A percentile compares a stretch with the other conserved stretches of the same genome.
Evolutionary conservation across 2,329 filamentous ascomycete genomes (phyloP).

Genomic region (Colletotrichum viniferum): DNA sequence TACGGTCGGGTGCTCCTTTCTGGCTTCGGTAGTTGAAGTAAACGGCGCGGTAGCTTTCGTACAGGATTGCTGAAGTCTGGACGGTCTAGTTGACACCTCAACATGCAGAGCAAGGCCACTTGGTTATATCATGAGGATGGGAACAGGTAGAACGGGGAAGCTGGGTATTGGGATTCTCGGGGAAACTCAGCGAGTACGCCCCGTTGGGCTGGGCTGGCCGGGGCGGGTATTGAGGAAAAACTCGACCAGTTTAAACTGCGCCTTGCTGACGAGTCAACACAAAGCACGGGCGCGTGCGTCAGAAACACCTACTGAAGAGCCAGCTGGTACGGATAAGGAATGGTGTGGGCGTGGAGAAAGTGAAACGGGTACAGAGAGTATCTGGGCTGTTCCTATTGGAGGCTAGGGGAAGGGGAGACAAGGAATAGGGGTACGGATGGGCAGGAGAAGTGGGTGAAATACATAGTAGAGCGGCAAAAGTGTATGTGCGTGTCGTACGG

Average conservation of each 20-base stretch:
- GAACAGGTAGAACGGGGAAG: not conserved
- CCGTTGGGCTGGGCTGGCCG: not conserved
- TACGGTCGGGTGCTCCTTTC: not conserved
- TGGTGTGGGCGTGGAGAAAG: not conserved
- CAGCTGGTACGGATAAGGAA: not conserved
- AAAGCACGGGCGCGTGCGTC: constrained; percentile 5
- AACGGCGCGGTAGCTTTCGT: not conserved
- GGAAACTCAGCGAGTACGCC: not conserved
- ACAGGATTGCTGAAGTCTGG: not conserved
- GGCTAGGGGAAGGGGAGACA: not conserved
- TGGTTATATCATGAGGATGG: not conserved
- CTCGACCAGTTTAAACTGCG: not conserved
- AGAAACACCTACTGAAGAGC: not conserved
- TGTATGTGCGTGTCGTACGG: not conserved
- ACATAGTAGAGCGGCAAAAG: not conserved
- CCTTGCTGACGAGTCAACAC: constrained; percentile 15
- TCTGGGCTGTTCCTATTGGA: not conserved
- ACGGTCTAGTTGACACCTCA: not conserved
- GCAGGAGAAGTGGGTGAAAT: not conserved
- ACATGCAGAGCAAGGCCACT: not conserved
- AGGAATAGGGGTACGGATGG: not conserved
- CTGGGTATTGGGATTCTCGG: not conserved
- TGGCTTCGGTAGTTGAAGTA: not conserved
- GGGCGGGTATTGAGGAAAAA: constrained; percentile 1
- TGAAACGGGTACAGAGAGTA: constrained; percentile 1